phyloP scores from a whole-genome alignment of 2,329 filamentous ascomycete genomes.

The Elsinoe necatrix region DNA sequence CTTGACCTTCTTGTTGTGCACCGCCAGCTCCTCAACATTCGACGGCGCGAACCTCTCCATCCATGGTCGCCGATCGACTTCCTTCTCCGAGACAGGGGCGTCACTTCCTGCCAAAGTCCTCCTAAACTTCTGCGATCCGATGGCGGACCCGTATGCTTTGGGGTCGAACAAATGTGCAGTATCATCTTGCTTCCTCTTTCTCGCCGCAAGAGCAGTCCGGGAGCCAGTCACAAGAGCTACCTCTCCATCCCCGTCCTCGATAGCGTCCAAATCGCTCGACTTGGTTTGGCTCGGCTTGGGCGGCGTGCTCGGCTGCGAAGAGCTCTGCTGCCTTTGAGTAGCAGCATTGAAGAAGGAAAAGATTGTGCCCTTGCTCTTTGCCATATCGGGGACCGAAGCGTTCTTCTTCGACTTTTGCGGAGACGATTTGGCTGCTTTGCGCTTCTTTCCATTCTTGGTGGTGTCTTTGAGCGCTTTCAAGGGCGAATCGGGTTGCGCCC shows the following conservation, averaged over 20 bases:
- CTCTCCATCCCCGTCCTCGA: slow-evolving; percentile 24
- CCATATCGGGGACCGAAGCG: slow-evolving; percentile 14
- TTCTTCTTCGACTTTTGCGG: slow-evolving; percentile 8
- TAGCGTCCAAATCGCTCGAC: slow-evolving; percentile 27
- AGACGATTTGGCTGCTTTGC: slow-evolving; percentile 17
- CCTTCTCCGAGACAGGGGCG: slow-evolving; percentile 24
- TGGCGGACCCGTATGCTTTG: not conserved
- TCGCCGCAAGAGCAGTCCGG: slow-evolving; percentile 26
- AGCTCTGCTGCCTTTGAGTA: slow-evolving; percentile 32
- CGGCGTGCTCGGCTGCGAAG: slow-evolving; percentile 29
- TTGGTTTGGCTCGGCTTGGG: slow-evolving; percentile 30
- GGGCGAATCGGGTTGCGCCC: slow-evolving; percentile 18
- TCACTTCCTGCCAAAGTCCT: slow-evolving; percentile 31
- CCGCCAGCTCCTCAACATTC: slow-evolving; percentile 73
- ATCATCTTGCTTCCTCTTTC: slow-evolving; percentile 28
- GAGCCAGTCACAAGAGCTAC: slow-evolving; percentile 27
- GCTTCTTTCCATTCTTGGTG: slow-evolving; percentile 15
- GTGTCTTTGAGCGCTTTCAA: slow-evolving; percentile 12
- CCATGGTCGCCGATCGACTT: slow-evolving; percentile 63
- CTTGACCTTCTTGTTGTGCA: slow-evolving; percentile 87
- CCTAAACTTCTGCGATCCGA: slow-evolving; percentile 35
- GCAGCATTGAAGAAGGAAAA: slow-evolving; percentile 42
- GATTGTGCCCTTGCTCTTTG: slow-evolving; percentile 35
- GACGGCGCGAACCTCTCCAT: slow-evolving; percentile 72
- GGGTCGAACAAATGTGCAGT: not conserved